Base-by-base conservation (phyloP, 106 monocot genomes). In the Amphibolis antarctica region DNA sequence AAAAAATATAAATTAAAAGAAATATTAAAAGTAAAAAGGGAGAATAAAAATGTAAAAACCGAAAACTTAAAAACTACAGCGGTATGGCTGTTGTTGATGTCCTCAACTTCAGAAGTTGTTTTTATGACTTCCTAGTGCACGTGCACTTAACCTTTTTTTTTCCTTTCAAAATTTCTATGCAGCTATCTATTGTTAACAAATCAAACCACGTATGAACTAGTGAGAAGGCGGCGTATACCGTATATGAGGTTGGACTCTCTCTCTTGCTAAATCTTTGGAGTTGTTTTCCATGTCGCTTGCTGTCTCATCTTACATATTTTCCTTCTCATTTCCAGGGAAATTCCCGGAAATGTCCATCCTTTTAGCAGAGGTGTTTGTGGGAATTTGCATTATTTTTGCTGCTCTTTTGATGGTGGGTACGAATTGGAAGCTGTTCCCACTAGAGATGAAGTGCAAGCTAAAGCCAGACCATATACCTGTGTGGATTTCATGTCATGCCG, bases 181-280 rank as follows among this genome's bases (percentile, higher is more conserved):
- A 73, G 73, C 48, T 73, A 66, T 42, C 66, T 66, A 21, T 19
- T 66, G 24, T 64, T 90, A 62, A 87, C 96, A 62, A 98, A 98
- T 75, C 96, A 98, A 69, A 98, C 96, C 28, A 98, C 96, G 3
- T 98, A 84, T 62, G 96, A 98, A 69, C 82, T 98, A 31, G 86
- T 91, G 10, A 86, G 96, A 63, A 78, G 90, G 51, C 77, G 76
- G 12, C 77, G 96, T 3, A 82, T 98, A 42, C 36, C 66, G n/a
- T 98, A 98, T 69, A 28, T 91, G 21, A 80, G 86, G 86, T 86
- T 56, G 3, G 28, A 29, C 23, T 14, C 29, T 29, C 29, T 19
- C 14, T 12, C n/a, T 14, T 48, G 61, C 42, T 55, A n/a, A 77
- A 31, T 27, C 28, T 14, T 53, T 49, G 5, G 13, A 21, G 14